Evolutionary conservation across 768 basidiomycete genomes (phyloP).

Genomic region (Boletus rubescentipes): DNA sequence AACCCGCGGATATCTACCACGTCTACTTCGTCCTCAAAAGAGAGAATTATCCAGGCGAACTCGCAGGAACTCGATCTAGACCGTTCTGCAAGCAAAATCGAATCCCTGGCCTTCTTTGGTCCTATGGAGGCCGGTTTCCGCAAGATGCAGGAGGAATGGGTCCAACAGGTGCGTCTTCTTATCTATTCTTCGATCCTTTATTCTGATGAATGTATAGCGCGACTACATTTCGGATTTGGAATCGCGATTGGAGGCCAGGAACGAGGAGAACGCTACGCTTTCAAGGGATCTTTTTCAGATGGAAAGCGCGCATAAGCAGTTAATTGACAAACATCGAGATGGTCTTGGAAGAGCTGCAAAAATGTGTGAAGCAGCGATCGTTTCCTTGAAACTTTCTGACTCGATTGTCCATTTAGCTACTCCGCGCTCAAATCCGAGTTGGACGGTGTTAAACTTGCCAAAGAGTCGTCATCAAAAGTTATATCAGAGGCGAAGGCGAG

Average conservation of each 20-base stretch:
- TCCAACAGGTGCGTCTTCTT: constrained; percentile 10
- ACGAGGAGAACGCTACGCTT: constrained; percentile 12
- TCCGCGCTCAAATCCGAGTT: constrained; percentile 30
- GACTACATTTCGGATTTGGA: constrained; percentile 19
- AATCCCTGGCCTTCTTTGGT: constrained; percentile 3
- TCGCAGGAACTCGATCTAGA: constrained; percentile 6
- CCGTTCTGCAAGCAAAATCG: background rate
- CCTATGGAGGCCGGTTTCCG: background rate
- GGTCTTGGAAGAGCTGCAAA: constrained; percentile 15
- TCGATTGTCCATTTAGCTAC: constrained; percentile 21
- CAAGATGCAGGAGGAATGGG: constrained; percentile 10
- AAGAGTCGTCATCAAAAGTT: constrained; percentile 21
- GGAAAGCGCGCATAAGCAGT: constrained; percentile 15
- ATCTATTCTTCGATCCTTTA: background rate
- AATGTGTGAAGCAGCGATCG: constrained; percentile 13
- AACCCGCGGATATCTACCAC: constrained; percentile 1
- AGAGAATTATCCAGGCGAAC: background rate
- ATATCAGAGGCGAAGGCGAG: constrained; percentile 25
- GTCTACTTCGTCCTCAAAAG: constrained; percentile 3
- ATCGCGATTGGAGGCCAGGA: constrained; percentile 17
- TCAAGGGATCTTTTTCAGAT: constrained; percentile 13
- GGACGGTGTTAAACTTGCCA: constrained; percentile 26
- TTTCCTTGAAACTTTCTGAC: background rate
- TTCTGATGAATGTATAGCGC: constrained; percentile 13
- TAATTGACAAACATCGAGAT: constrained; percentile 17